phyloP scores from a whole-genome alignment of 192 early-diverging fungal species.

The Coemansia sp. region DNA sequence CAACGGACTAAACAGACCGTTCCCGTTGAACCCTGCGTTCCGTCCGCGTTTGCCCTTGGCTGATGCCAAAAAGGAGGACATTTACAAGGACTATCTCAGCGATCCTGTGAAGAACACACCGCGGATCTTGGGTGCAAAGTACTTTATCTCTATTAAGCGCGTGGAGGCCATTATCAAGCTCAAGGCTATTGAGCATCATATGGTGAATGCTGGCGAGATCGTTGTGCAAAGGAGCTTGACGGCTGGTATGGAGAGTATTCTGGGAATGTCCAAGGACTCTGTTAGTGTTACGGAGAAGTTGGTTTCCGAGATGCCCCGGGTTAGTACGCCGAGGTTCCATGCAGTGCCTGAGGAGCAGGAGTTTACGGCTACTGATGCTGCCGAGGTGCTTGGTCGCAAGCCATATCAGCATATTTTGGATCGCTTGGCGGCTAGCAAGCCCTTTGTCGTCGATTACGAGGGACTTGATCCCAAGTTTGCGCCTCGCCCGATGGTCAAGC shows the following conservation, averaged over 20 bases:
- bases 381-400: slow-evolving; percentile 74
- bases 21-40: slow-evolving; percentile 91
- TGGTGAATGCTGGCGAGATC: slow-evolving; percentile 61
- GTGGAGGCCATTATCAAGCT: slow-evolving; percentile 90
- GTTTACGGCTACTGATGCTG: slow-evolving; percentile 80
- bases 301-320: slow-evolving; percentile 59
- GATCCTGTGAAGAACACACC: slow-evolving; percentile 68
- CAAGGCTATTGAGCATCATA: slow-evolving; percentile 76
- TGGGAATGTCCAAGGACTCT: slow-evolving; percentile 57
- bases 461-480: slow-evolving; percentile 47
- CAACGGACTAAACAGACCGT: slow-evolving; percentile 60
- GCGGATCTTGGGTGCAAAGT: slow-evolving; percentile 70
- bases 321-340: slow-evolving; percentile 77
- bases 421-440: slow-evolving; percentile 50
- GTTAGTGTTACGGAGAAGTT: slow-evolving; percentile 59
- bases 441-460: slow-evolving; percentile 44
- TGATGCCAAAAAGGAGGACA: slow-evolving; percentile 67
- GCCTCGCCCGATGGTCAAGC: slow-evolving; percentile 29
- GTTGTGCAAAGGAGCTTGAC: slow-evolving; percentile 70
- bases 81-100: slow-evolving; percentile 69
- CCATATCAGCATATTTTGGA: slow-evolving; percentile 55
- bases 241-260: slow-evolving; percentile 82
- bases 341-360: slow-evolving; percentile 78
- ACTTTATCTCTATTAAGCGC: slow-evolving; percentile 77
- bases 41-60: slow-evolving; percentile 74